Conservation (phyloP, 2,329 filamentous ascomycete genomes). For the Talaromyces sp. region DNA sequence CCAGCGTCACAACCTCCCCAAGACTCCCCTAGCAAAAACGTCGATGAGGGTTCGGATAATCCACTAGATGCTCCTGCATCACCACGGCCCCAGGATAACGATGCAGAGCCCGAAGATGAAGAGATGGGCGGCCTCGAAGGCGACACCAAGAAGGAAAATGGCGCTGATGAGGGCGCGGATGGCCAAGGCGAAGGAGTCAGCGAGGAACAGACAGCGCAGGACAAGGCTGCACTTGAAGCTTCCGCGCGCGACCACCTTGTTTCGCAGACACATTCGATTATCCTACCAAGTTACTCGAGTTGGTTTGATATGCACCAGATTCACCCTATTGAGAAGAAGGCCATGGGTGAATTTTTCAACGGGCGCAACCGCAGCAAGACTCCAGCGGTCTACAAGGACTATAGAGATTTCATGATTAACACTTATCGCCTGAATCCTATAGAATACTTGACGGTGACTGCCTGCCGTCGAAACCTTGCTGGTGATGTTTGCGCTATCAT, state of each 20-base stretch:
- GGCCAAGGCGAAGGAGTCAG: constrained; percentile 44
- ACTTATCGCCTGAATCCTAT: constrained; percentile 93
- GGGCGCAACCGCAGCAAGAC: constrained; percentile 97
- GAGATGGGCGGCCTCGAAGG: constrained; percentile 67
- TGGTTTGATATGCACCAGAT: constrained; percentile 99
- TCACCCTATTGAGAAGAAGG: constrained; percentile 87
- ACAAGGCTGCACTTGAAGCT: constrained; percentile 76
- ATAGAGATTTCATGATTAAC: constrained; percentile 99
- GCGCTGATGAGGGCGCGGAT: constrained; percentile 41
- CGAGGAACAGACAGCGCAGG: constrained; percentile 56
- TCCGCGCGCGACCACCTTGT: constrained; percentile 88
- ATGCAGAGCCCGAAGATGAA: constrained; percentile 61
- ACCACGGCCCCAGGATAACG: constrained; percentile 56
- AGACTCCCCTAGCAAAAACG: constrained; percentile 25
- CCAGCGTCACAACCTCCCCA: constrained; percentile 29
- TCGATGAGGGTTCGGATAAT: constrained; percentile 49
- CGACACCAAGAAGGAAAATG: constrained; percentile 42
- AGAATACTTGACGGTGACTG: constrained; percentile 95
- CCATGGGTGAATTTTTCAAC: constrained; percentile 97
- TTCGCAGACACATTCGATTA: constrained; percentile 89
- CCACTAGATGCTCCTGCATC: constrained; percentile 64
- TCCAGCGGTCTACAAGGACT: constrained; percentile 94
- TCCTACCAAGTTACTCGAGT: constrained; percentile 93
- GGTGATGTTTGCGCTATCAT: constrained; percentile 99
- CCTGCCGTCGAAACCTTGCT: constrained; percentile 87